Base-by-base conservation (phyloP, 202 grass and related monocot genomes). In the Setaria italica region DNA sequence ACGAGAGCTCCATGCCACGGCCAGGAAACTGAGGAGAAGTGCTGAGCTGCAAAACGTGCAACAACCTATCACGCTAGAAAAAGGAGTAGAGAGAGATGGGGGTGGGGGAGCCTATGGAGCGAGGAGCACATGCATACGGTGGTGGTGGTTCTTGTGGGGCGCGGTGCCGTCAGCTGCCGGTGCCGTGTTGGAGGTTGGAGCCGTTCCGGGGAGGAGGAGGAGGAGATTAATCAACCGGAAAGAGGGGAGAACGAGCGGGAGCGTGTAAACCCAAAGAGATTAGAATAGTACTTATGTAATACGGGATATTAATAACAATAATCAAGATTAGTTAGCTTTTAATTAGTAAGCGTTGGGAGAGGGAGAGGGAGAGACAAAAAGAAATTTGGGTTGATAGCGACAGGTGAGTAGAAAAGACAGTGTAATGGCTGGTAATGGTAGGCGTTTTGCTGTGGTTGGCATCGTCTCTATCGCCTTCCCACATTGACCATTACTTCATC, bases 121-220 rank as follows among this genome's bases (percentile, higher is more conserved):
- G 57, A 73, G 62, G 20, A 80, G 75, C 80, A 76, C 69, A 70
- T 67, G 79, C 80, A 64, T 12, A 37, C 69, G 82, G 50, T 33
- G 54, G 34, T 43, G n/a, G 67, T 56, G 16, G 7, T 75, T 80
- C 50, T 75, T 81, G 82, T 45, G 60, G 76, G 80, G 67, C 1
- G 67, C 30, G 32, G 88, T 73, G 71, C 15, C 47, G 71, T 74
- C 25, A 34, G 79, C 70, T 79, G 76, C 37, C 46, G 53, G 29
- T 81, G 83, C 64, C 72, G 83, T 77, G 88, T 85, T 81, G 64
- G 76, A 25, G 11, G 19, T 49, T 29, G 39, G 73, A 5, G 12
- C 54, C 48, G 25, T 41, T 75, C 55, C 48, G 12, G 49, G 48
- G 21, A 32, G 37, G 15, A 39, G 17, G 55, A 58, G 20, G 1